Base-by-base conservation (phyloP, 768 basidiomycete genomes). In the Boletus sp. region DNA sequence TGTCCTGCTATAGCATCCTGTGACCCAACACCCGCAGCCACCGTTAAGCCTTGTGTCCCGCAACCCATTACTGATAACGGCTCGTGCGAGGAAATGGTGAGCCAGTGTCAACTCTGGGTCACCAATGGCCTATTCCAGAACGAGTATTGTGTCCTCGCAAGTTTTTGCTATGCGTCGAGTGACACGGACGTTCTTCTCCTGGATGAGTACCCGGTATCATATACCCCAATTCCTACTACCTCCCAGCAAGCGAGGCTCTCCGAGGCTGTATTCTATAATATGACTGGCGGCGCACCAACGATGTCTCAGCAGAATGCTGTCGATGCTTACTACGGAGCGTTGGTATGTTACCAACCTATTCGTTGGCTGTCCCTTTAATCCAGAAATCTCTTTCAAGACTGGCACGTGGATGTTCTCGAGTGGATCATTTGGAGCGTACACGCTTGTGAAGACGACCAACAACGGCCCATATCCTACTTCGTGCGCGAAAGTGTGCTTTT, bases 101-200 rank as follows among this genome's bases (percentile, higher is more conserved):
- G 0, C 0, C 62, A 65, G 25, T 65, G 64, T 43, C 46, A 51
- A 23, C 51, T 60, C 19, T 66, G 61, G 58, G 64, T 63, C 2
- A 51, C 58, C 8, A 17, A 41, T 15, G 63, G 64, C 11, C 55
- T 66, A 7, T 64, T 64, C 61, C 64, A 63, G 43, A 66, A 66
- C 51, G 64, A 60, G 23, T 55, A 27, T 25, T 64, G 64, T 27
- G 61, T 64, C 9, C 63, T 64, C 32, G 64, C 58, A 5, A 64
- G 64, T 39, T 57, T 66, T 44, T 64, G 64, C 34, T 64, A 64
- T 15, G 61, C 64, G 3, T 58, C 59, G 61, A 63, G 55, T 34
- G 50, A 51, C 50, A 63, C 63, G 3, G 53, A 64, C 17, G 61
- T 66, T 7, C 53, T 64, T 8, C 55, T 64, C 38, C n/a, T 40